Base-by-base conservation (phyloP, 805 yeast genomes). In the Hanseniaspora jakobsenii region DNA sequence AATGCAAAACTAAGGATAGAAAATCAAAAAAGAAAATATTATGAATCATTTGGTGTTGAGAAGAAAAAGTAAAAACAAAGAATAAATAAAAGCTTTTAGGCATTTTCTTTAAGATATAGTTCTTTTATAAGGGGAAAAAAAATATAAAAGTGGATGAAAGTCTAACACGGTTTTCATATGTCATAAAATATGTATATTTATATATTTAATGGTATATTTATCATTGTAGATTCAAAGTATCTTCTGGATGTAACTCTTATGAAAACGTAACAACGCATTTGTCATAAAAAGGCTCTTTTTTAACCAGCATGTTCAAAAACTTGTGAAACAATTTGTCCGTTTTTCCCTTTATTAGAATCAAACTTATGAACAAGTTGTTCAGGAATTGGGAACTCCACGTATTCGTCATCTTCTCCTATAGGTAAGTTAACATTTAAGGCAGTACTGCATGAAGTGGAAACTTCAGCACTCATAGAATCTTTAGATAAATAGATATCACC, bases 351-450 rank as follows among this genome's bases (percentile, higher is more conserved):
- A 16, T 26, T 23, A 2, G 21, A 13, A 18, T 45, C 48, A 50
- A 83, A 66, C 14, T 73, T 67, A 63, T 85, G 95, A 57, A 75
- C 74, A 62, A 91, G 72, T 66, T 91, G 98, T 64, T 91, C 99
- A 7, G 97, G 95, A 32, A 82, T 73, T 7, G 95, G 78, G 44
- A 76, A 65, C 62, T 91, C 99, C 44, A 69, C 73, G 62, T 72
- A 78, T 59, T 89, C 95, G 36, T 67, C 81, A 36, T 69, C 74
- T 30, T 76, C 84, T 13, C 67, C 73, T 37, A 71, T 72, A 22
- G 95, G 95, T 36, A 84, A 70, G 56, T 87, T 84, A 53, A 91
- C 69, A 60, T 91, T 91, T 61, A 91, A 66, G 3, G 94, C 73
- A 0, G 96, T 81, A 13, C 94, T 74, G 43, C 83, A 77, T 37